Percentiles rank a stretch among this genome's conserved stretches.
Evolutionary conservation across 1,284 basidiomycete species (phyloP).

Genomic region (Trichosporon sp.): DNA sequence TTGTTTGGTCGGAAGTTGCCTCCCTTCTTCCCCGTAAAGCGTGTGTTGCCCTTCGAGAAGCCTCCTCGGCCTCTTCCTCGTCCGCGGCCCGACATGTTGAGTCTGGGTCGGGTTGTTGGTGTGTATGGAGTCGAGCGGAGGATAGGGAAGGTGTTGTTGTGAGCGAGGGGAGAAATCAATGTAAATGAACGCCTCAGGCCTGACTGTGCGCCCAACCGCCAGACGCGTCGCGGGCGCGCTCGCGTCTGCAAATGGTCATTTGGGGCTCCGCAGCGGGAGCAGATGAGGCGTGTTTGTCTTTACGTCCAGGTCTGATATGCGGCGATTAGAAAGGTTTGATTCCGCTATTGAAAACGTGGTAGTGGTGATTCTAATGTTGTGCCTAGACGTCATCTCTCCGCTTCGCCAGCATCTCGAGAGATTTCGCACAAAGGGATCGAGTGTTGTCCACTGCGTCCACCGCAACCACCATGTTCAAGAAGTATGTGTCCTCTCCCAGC

Average conservation of each 20-base stretch:
- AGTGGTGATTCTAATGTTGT: neutral
- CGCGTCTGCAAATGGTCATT: conserved; percentile 3
- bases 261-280: conserved; percentile 1
- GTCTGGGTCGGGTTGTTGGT: neutral
- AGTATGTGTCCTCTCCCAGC: conserved; percentile 21
- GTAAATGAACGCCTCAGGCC: neutral
- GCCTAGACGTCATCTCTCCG: neutral
- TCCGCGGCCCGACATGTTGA: conserved; percentile 42
- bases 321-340: neutral
- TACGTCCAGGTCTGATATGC: neutral
- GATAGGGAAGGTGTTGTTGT: too few relatives aligned
- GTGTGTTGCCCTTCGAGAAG: conserved; percentile 42
- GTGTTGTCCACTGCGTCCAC: neutral
- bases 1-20: conserved; percentile 10
- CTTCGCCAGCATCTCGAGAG: neutral
- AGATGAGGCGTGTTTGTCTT: neutral
- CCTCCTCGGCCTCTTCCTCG: conserved; percentile 52
- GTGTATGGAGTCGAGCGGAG: too few relatives aligned
- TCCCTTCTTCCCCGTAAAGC: conserved; percentile 40
- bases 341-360: neutral
- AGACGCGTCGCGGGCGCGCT: neutral
- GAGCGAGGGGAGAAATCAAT: neutral
- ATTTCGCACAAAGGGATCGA: neutral
- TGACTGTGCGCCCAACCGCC: neutral
- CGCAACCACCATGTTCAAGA: conserved; percentile 42